phyloP scores from a whole-genome alignment of 257 asterid genomes.

The Nyctanthes arbortristis region DNA sequence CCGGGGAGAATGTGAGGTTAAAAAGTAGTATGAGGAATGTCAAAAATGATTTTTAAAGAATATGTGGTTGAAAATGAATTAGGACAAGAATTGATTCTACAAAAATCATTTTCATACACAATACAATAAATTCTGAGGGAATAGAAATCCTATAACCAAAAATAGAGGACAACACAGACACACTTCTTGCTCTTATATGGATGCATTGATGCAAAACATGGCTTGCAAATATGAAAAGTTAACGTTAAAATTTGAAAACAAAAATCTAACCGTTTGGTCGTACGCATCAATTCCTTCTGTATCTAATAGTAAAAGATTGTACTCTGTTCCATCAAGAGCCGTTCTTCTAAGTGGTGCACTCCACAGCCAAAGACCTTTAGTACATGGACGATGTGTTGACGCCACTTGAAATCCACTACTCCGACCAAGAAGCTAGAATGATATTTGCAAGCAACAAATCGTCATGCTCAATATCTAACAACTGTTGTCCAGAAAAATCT shows the following conservation, averaged over 20 bases:
- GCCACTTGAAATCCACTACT: constrained; percentile 99
- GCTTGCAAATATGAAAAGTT: constrained; percentile 2
- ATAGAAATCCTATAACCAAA: neutral
- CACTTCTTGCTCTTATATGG: constrained; percentile 3
- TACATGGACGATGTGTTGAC: constrained; percentile 95
- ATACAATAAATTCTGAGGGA: no score
- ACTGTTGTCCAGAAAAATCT: neutral
- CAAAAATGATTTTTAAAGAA: no score
- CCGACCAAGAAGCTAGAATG: constrained; percentile 92
- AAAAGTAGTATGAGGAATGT: no score
- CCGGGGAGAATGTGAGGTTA: no score
- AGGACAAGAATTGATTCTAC: no score
- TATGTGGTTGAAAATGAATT: no score
- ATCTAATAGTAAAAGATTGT: constrained; percentile 87
- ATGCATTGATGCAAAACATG: neutral
- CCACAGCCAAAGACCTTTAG: constrained; percentile 99
- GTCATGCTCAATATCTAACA: neutral
- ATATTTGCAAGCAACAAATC: constrained; percentile 18
- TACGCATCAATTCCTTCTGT: constrained; percentile 98
- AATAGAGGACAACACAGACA: constrained; percentile 10
- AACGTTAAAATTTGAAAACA: constrained; percentile 18
- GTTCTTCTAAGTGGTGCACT: constrained; percentile 85
- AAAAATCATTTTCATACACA: no score
- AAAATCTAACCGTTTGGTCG: constrained; percentile 90
- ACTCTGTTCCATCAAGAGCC: constrained; percentile 97